Base-by-base conservation (phyloP, 352 stramenopile species). In the Pythium chondricola region DNA sequence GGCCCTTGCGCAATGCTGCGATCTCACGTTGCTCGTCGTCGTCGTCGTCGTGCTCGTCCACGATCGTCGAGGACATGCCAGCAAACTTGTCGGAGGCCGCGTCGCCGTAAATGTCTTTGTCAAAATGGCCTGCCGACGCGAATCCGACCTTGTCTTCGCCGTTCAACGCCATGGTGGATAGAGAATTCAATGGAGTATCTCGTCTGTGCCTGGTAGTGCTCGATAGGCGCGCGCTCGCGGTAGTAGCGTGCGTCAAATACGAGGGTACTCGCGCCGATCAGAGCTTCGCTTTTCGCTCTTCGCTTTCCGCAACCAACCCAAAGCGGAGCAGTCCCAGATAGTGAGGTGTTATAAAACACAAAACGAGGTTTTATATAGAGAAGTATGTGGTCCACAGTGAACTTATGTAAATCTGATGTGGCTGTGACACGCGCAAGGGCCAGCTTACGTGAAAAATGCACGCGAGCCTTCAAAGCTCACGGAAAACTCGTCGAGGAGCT, bases 31-130 rank as follows among this genome's bases (percentile, higher is more conserved):
- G 33, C 8, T 71, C 56, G 18, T 72, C 58, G 43, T 59, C 56
- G 2, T 64, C 61, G 20, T 74, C 63, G 25, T 87, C 75, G n/a
- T 65, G 71, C 22, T 85, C 72, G 17, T 86, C 74, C 2, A 65
- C 60, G 13, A 93, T 40, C 3, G 74, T 85, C 2, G 61, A 50
- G 24, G 69, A 74, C 50, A 88, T 90, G 7, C 77, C 75, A 11
- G 61, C 63, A 31, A 76, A 88, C 30, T 69, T 77, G 55, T 90
- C 62, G 26, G 43, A 43, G 14, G 56, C 59, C 6, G 8, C 25
- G 14, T 71, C 64, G 51, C 73, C 72, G 52, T 93, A 93, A 29
- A 93, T 79, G 36, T 93, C 74, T 42, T 69, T 52, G 61, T 93
- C 82, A 50, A 90, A 93, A 38, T 81, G 68, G 11, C 81, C 81